Conservation (phyloP, 805 yeast genomes). For the Wickerhamiella azyma region DNA sequence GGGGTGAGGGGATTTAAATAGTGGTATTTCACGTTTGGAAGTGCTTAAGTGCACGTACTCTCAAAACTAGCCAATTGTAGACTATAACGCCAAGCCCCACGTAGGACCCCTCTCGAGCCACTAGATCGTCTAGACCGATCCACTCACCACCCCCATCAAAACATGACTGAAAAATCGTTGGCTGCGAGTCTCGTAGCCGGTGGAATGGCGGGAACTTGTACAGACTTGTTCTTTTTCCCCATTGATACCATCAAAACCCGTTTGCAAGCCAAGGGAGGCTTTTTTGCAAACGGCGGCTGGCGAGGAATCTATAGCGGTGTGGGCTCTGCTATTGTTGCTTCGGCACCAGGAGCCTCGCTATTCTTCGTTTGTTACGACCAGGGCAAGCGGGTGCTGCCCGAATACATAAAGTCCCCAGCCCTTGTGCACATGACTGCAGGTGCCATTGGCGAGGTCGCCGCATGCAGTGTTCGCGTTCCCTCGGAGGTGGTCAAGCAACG, state of each 20-base stretch:
- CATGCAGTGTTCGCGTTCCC: conserved; percentile 90
- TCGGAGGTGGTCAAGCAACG: conserved; percentile 94
- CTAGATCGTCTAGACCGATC: too few species aligned
- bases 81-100: too few species aligned
- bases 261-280: conserved; percentile 90
- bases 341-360: conserved; percentile 76
- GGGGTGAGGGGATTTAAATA: not conserved
- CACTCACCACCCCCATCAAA: too few species aligned
- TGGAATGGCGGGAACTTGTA: conserved; percentile 91
- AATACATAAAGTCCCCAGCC: conserved; percentile 15
- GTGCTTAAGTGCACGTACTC: too few species aligned
- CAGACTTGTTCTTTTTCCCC: conserved; percentile 90
- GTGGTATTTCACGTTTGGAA: too few species aligned
- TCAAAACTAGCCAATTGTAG: too few species aligned
- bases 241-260: conserved; percentile 92
- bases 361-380: conserved; percentile 73
- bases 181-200: conserved; percentile 33
- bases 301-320: conserved; percentile 80
- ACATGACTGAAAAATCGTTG: conserved; percentile 4
- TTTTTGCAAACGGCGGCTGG: conserved; percentile 87
- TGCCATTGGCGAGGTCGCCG: conserved; percentile 80
- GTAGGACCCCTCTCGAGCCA: too few species aligned
- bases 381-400: conserved; percentile 14
- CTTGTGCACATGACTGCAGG: conserved; percentile 77
- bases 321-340: conserved; percentile 86